phyloP scores from a whole-genome alignment of 169 alveolate species.

The Cryptosporidium xiaoi region DNA sequence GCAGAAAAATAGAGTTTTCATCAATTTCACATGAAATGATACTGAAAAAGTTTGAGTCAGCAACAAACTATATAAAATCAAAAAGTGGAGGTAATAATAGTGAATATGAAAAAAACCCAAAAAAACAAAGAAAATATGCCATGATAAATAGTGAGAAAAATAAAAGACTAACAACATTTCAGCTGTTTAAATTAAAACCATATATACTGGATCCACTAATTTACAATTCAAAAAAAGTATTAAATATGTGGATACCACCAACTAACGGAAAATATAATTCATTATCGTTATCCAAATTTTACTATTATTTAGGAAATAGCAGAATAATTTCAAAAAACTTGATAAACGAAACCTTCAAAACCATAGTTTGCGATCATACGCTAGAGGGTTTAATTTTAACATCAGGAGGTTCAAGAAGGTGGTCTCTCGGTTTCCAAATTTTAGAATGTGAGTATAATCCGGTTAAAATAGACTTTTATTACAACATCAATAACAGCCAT shows the following conservation, averaged over 20 bases:
- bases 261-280: constrained; percentile 78
- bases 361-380: constrained; percentile 75
- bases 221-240: constrained; percentile 77
- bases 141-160: background rate
- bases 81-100: background rate
- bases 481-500: background rate
- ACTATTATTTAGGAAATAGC: constrained; percentile 36
- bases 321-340: constrained; percentile 20
- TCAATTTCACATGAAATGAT: constrained; percentile 16
- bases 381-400: constrained; percentile 77
- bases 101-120: background rate
- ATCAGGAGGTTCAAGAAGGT: constrained; percentile 78
- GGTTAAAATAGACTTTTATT: constrained; percentile 6
- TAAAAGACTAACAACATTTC: constrained; percentile 75
- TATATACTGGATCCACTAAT: constrained; percentile 78
- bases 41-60: constrained; percentile 1
- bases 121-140: background rate
- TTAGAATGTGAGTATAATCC: constrained; percentile 77
- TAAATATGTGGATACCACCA: constrained; percentile 79
- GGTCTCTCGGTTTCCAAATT: constrained; percentile 80
- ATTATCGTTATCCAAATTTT: constrained; percentile 77
- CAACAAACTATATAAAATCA: background rate
- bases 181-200: constrained; percentile 74
- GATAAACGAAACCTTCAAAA: constrained; percentile 31
- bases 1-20: constrained; percentile 9